Conservation (phyloP, 495 filamentous ascomycete species). For the Clavariopsis aquatica region DNA sequence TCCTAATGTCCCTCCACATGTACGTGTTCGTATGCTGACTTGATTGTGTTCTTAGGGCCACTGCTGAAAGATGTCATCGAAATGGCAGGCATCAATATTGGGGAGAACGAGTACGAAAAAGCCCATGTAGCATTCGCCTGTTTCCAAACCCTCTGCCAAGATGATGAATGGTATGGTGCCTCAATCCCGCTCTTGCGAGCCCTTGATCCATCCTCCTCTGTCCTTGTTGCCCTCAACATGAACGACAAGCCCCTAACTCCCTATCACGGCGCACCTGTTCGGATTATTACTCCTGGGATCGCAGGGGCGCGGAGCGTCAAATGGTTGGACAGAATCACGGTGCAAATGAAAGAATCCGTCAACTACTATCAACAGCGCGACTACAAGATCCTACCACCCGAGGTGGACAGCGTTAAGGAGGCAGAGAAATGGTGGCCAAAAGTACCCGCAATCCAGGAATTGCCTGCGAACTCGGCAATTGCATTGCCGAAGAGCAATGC, state of each 20-base stretch:
- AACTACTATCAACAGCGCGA: constrained; percentile 47
- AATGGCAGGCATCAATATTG: constrained; percentile 43
- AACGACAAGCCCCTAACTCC: constrained; percentile 43
- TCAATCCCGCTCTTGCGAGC: constrained; percentile 54
- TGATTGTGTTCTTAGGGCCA: constrained; percentile 42
- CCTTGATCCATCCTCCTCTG: constrained; percentile 50
- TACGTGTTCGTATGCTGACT: background rate
- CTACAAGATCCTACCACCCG: constrained; percentile 47
- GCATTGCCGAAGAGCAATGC: constrained; percentile 50
- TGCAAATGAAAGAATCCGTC: constrained; percentile 37
- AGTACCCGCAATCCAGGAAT: constrained; percentile 42
- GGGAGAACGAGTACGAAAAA: constrained; percentile 29
- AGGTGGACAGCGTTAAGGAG: constrained; percentile 43
- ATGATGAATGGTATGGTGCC: constrained; percentile 59
- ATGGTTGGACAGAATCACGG: constrained; percentile 44
- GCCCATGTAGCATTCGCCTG: constrained; percentile 59
- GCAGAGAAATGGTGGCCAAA: constrained; percentile 51
- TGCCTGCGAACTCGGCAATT: constrained; percentile 55
- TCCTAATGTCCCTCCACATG: background rate
- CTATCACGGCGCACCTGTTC: constrained; percentile 44
- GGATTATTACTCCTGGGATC: constrained; percentile 45
- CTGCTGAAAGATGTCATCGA: constrained; percentile 56
- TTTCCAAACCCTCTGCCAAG: constrained; percentile 52
- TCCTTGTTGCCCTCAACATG: constrained; percentile 57
- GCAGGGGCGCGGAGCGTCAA: constrained; percentile 46